These are phyloP conservation scores for Hypoxylon crocopeplum DNA, from an alignment of 495 filamentous ascomycete genomes.

Conservation along the genomic window DNA sequence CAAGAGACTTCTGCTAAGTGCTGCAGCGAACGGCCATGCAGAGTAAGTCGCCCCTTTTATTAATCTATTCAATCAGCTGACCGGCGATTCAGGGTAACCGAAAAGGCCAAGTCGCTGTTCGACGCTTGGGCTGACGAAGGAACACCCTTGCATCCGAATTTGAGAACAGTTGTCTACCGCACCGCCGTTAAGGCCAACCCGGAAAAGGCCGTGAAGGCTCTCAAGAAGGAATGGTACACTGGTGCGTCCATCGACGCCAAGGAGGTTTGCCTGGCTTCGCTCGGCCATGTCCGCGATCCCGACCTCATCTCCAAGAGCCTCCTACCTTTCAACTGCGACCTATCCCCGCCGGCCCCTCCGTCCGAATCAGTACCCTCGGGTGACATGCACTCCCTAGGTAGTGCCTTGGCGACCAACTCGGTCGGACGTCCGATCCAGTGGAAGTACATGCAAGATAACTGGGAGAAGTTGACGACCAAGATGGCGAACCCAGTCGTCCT, in stretches of 20 bases:
- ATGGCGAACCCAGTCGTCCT: conserved; percentile 84
- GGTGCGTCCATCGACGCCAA: conserved; percentile 88
- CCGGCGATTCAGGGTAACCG: conserved; percentile 58
- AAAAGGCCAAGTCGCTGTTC: conserved; percentile 78
- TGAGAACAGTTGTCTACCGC: conserved; percentile 80
- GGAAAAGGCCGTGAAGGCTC: conserved; percentile 66
- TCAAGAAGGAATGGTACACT: conserved; percentile 81
- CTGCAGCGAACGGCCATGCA: conserved; percentile 75
- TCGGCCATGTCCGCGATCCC: conserved; percentile 75
- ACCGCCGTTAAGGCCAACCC: conserved; percentile 75
- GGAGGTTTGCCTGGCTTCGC: conserved; percentile 77
- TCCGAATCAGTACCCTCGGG: conserved; percentile 60
- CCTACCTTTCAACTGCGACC: conserved; percentile 80
- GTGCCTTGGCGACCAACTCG: conserved; percentile 73
- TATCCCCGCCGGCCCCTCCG: conserved; percentile 61
- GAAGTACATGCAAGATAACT: conserved; percentile 83
- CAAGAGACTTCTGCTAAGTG: conserved; percentile 76
- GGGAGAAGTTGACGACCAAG: conserved; percentile 68
- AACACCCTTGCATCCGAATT: conserved; percentile 75
- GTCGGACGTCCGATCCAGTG: conserved; percentile 74
- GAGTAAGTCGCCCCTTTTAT: conserved; percentile 55
- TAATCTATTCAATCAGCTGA: conserved; percentile 9
- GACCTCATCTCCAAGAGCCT: conserved; percentile 74
- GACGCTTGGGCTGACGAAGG: conserved; percentile 71
- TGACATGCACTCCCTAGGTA: conserved; percentile 83